Conservation (phyloP, 768 basidiomycete genomes). For the Suillus hirtellus region DNA sequence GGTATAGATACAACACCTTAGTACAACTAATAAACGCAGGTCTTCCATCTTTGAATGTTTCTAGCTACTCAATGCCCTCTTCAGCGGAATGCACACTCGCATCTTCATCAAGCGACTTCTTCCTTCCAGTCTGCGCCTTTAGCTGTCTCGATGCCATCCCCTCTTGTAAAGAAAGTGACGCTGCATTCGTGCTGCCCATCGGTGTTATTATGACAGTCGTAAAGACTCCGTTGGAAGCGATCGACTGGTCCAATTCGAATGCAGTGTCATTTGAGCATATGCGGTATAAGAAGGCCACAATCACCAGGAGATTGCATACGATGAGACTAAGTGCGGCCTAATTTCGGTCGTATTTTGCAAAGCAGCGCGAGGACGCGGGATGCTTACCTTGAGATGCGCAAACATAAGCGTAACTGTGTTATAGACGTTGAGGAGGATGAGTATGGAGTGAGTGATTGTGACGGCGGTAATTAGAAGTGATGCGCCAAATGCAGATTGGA, state of each 20-base stretch:
- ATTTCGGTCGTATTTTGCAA: background rate
- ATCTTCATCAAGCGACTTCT: background rate
- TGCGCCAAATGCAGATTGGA: constrained; percentile 22
- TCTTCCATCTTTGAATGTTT: background rate
- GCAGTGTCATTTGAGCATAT: constrained; percentile 7
- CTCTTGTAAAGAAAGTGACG: background rate
- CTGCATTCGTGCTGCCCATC: background rate
- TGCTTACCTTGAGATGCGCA: constrained; percentile 25
- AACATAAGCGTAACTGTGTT: constrained; percentile 17
- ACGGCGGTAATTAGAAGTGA: constrained; percentile 21
- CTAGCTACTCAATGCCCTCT: background rate
- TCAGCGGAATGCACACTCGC: background rate
- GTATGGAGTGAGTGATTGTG: constrained; percentile 19
- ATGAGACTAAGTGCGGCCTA: constrained; percentile 26
- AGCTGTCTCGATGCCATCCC: constrained; percentile 29
- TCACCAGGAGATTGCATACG: constrained; percentile 29
- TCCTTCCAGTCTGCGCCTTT: background rate
- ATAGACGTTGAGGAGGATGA: constrained; percentile 3
- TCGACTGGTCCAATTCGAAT: constrained; percentile 10
- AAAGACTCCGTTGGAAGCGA: background rate
- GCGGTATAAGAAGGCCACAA: constrained; percentile 25
- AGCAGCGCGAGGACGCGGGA: background rate
- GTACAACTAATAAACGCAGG: background rate
- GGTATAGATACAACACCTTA: too few species aligned
- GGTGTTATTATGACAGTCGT: background rate